Evolutionary conservation across 2,329 filamentous ascomycete species (phyloP), one percentile per base, ranked within the genome.

Genomic region (Periconia sp.): DNA sequence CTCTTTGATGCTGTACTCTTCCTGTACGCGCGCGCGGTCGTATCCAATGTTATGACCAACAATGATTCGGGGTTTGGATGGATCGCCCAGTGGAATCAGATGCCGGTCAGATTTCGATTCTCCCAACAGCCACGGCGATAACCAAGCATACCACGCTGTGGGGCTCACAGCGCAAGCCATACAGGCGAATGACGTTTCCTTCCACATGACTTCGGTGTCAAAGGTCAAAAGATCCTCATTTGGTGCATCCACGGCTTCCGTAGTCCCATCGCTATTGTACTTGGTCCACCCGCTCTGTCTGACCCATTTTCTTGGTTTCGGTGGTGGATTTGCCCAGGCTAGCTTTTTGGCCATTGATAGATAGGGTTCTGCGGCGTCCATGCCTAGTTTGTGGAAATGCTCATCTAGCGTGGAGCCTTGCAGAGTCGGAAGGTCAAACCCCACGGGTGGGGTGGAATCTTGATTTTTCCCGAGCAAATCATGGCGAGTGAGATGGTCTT

Each of bases 31-130:
- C 15, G 93, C 93, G 20, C 94, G 84, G 70, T 99, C 94, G 71
- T 95, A 99, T 18, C 94, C 94, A 54, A 99, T 86, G 61, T 99
- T 99, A 75, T 99, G 94, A 2, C 94, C 94, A 19, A 99, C 85
- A 42, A 99, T 82, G 47, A 99, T 84, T 44, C 92, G 85, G 20
- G 89, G 82, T 58, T 84, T 81, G 2, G 78, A 79, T 8, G 88
- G 85, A 64, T 97, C 87, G 30, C 94, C 95, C 7, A 99, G 76
- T 0, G 95, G 92, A 46, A 99, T 88, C 13, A 99, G 78, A 55
- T 99, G 93, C 45, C 85, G 83, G 66, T 91, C 83, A 31, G 85
- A 85, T 35, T 89, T 79, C 1, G 90, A 88, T 77, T 97, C 91
- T 30, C 87, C 90, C 17, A 99, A 76, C 35, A 99, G 77, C 93